Conservation (phyloP, 2,329 filamentous ascomycete species). For the Fusarium devonianum region DNA sequence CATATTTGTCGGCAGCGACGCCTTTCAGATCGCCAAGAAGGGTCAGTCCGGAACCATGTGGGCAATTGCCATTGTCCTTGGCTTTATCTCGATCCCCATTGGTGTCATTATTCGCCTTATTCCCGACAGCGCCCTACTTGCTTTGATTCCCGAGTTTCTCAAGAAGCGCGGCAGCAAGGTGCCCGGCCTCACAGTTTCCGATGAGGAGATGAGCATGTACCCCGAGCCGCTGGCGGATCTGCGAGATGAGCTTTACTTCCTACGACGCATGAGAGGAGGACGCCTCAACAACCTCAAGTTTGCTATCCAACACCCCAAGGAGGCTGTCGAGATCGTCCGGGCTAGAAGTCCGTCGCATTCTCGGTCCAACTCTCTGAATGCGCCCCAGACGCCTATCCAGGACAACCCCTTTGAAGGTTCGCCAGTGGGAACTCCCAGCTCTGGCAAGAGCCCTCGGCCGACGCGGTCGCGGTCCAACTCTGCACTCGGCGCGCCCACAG, state of each 20-base stretch:
- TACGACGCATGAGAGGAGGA: slow-evolving; percentile 81
- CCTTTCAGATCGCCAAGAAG: slow-evolving; percentile 73
- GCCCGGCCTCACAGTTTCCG: slow-evolving; percentile 67
- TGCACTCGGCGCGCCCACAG: slow-evolving; percentile 75
- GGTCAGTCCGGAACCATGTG: slow-evolving; percentile 78
- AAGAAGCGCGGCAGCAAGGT: slow-evolving; percentile 56
- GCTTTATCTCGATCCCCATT: slow-evolving; percentile 83
- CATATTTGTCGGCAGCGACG: slow-evolving; percentile 81
- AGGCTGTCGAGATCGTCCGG: slow-evolving; percentile 66
- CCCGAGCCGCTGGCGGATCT: slow-evolving; percentile 77
- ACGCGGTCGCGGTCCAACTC: slow-evolving; percentile 72
- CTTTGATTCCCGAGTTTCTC: slow-evolving; percentile 61
- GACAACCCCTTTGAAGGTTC: slow-evolving; percentile 58
- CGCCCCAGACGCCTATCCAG: slow-evolving; percentile 69
- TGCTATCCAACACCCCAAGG: slow-evolving; percentile 76
- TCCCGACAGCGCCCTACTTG: slow-evolving; percentile 72
- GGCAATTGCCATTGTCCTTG: slow-evolving; percentile 86
- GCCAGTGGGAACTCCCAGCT: slow-evolving; percentile 63
- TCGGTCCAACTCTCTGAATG: slow-evolving; percentile 67
- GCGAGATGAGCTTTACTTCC: slow-evolving; percentile 80
- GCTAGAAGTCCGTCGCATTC: slow-evolving; percentile 70
- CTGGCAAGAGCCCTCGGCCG: slow-evolving; percentile 71
- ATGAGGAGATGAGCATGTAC: slow-evolving; percentile 73
- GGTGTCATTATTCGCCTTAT: slow-evolving; percentile 82
- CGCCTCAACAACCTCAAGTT: slow-evolving; percentile 84